Evolutionary conservation across 73 alveolate species (phyloP).

Genomic region (Paramecium sexaurelia): DNA sequence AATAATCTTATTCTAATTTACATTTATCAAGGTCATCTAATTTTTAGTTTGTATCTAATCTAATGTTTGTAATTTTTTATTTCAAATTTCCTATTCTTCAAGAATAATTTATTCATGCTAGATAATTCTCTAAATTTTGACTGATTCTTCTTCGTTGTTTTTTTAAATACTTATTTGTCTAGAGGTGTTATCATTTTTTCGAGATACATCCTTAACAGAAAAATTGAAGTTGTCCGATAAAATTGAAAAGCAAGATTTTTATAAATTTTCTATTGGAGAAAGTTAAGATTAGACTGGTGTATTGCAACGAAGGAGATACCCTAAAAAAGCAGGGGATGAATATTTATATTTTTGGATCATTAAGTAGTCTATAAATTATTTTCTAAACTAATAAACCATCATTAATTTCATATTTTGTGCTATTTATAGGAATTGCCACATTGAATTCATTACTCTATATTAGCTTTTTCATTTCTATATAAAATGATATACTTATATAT

Average conservation of each 20-base stretch:
- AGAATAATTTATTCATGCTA: not conserved
- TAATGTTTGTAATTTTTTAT: not conserved
- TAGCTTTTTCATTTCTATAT: not conserved
- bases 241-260: not conserved
- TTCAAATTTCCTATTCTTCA: constrained; percentile 24
- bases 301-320: not conserved
- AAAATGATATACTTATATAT: not conserved
- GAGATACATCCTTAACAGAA: constrained; percentile 43
- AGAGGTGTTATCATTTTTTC: not conserved
- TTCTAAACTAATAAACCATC: not conserved
- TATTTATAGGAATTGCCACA: not conserved
- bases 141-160: constrained; percentile 30
- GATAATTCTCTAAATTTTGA: not conserved
- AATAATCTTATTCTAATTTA: not conserved
- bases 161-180: not conserved
- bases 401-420: not conserved
- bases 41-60: not conserved
- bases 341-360: not conserved
- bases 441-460: not conserved
- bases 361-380: not conserved
- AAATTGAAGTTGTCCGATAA: constrained; percentile 24
- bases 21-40: constrained; percentile 1
- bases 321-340: not conserved
- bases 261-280: not conserved
- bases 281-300: constrained; percentile 11